Evolutionary conservation across 78 protist genomes (phyloP).

Genomic region (Isochrysis galbana): DNA sequence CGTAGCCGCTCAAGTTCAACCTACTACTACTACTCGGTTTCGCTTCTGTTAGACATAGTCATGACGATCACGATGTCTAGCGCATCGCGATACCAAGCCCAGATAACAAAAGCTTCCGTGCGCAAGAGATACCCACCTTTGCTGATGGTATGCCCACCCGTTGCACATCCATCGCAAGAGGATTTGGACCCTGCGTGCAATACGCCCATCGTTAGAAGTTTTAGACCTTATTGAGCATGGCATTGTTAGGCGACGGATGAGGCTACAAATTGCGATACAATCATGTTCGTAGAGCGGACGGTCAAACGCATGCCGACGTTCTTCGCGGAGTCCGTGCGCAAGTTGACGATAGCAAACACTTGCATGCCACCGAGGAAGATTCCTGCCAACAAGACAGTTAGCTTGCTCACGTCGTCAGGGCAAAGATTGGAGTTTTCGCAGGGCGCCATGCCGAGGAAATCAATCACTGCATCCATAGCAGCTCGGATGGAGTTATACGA

Average conservation of each 20-base stretch:
- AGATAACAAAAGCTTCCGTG: too few relatives aligned
- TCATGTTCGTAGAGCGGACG: slow-evolving; percentile 21
- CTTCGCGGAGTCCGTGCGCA: slow-evolving; percentile 40
- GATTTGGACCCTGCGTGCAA: too few relatives aligned
- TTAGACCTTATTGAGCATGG: too few relatives aligned
- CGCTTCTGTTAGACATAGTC: too few relatives aligned
- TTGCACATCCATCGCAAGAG: too few relatives aligned
- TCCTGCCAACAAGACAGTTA: slow-evolving; percentile 65
- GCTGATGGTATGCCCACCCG: too few relatives aligned
- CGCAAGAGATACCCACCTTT: too few relatives aligned
- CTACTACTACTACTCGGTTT: too few relatives aligned
- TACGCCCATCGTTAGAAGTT: too few relatives aligned
- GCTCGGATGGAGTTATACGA: slow-evolving; percentile 58
- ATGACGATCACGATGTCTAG: too few relatives aligned
- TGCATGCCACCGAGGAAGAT: slow-evolving; percentile 13
- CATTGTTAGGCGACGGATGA: background rate
- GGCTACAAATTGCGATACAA: background rate
- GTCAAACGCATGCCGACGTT: slow-evolving; percentile 38
- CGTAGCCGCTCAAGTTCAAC: too few relatives aligned
- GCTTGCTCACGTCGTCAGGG: slow-evolving; percentile 41
- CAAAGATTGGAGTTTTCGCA: background rate
- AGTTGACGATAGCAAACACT: slow-evolving; percentile 51
- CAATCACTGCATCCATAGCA: slow-evolving; percentile 64
- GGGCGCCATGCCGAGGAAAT: slow-evolving; percentile 69
- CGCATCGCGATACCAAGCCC: too few relatives aligned